Base-by-base conservation (phyloP, 2,329 filamentous ascomycete species). In the Colletotrichum gigasporum region DNA sequence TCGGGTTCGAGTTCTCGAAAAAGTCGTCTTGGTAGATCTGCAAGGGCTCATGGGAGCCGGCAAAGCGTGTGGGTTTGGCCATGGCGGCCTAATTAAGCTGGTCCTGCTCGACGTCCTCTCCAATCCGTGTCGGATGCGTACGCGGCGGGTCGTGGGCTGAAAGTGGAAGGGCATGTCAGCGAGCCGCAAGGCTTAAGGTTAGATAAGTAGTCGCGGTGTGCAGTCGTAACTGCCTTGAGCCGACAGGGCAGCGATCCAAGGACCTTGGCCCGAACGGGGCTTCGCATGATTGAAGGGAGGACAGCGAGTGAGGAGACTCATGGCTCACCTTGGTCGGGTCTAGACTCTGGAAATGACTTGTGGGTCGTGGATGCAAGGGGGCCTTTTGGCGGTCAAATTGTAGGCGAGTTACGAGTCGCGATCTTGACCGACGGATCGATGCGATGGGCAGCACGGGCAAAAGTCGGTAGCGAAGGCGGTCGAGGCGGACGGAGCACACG, bases 21-120 rank as follows among this genome's bases (percentile, higher is more conserved):
- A 80, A 79, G 65, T 83, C 78, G 74, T 87, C 85, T 64, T 84
- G 81, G 69, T 80, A 87, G 67, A 87, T 83, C 34, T 82, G 79
- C 37, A 86, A 74, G 48, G 82, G 79, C 75, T 85, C 82, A 66
- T 79, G 76, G 41, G 78, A 76, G 70, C 75, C 78, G 71, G 76
- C 70, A 66, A 81, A 82, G 71, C 79, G 81, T 74, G 82, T 78
- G 71, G 79, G 77, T 77, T 82, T 82, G 80, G 83, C 83, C 85
- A 87, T 87, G 60, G 68, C 75, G 80, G 81, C 83, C 82, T n/a
- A 45, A 30, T 26, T 24, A 30, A 59, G 55, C 39, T 59, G 16
- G 20, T 41, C 22, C 42, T 28, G 34, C 28, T 55, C 34, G 44
- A 62, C 41, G 30, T 65, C 50, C 37, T 55, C 34, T 61, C 47